phyloP scores from a whole-genome alignment of 306 rosid species.

The Fragaria vesca region DNA sequence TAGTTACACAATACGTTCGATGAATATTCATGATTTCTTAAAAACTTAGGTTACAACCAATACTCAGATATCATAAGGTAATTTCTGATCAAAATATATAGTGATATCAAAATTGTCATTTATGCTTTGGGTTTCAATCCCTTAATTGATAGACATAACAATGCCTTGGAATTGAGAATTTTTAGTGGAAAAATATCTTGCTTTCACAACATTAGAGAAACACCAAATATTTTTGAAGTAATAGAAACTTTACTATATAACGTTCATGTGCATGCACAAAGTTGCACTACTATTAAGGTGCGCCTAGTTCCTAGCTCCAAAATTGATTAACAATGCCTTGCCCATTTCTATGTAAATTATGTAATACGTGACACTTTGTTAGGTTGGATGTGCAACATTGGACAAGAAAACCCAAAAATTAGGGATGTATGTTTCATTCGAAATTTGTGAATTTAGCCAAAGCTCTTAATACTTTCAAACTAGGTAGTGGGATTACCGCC shows the following conservation, averaged over 20 bases:
- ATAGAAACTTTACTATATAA: neutral
- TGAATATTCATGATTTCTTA: no score
- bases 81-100: neutral
- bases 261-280: slow-evolving; percentile 4
- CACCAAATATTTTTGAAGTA: neutral
- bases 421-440: slow-evolving; percentile 13
- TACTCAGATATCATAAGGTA: neutral
- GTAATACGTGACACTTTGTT: neutral
- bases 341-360: neutral
- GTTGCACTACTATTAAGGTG: neutral
- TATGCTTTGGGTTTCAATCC: neutral
- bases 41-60: neutral
- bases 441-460: neutral
- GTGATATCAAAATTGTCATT: no score
- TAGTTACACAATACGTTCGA: no score
- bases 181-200: neutral
- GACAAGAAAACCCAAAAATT: slow-evolving; percentile 3
- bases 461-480: neutral
- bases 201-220: neutral
- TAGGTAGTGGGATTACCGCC: neutral
- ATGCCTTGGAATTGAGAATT: neutral
- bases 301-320: neutral
- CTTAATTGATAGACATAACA: neutral
- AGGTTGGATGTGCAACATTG: neutral
- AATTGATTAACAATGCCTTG: neutral